Base-by-base conservation (phyloP, 345 rosid genomes). In the Eucalyptus pumila region DNA sequence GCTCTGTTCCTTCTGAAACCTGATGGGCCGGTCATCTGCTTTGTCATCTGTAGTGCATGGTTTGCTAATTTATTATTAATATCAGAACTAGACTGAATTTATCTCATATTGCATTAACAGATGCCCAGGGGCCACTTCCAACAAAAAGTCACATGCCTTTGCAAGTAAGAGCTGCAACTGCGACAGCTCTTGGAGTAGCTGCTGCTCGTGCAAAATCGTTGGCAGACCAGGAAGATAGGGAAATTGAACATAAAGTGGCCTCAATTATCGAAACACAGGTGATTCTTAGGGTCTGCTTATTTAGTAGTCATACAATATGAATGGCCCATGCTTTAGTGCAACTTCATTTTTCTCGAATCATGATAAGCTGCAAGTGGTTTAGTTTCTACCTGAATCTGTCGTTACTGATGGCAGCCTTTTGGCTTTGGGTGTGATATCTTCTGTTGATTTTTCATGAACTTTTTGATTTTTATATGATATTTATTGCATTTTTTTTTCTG, bases 161-260 rank as follows among this genome's bases (percentile, higher is more conserved):
- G 90, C 94, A 93, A 87, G 93, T 97, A 89, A 95, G 98, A 93
- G 94, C 96, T 56, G 95, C 97, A 15, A 94, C 94, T 89, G 99
- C 94, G 69, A 94, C 98, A 44, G 96, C 97, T 87, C 95, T 96
- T 47, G 99, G 99, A 91, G 94, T 96, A 5, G 96, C 95, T 76
- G 97, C 98, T 89, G 98, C 98, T 91, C 96, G 91, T 86, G 98
- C 98, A 27, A 98, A 96, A 91, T 76, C 94, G 85, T 92, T 97
- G 95, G 99, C 96, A 40, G 96, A 92, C 89, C 97, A 96, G 91
- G 99, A 98, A 94, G 99, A 95, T 81, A 92, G 92, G 89, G 98
- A 97, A 90, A 95, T 98, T 90, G 96, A 95, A 89, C 92, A 92
- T 87, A 90, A 96, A 90, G 93, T 92, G 86, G 95, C 98, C 32